A percentile compares a stretch with the other conserved stretches of the same genome.
These are phyloP conservation scores for Purpureocillium takamizusanense DNA, from an alignment of 2,329 filamentous ascomycete species.

Conservation along the genomic window DNA sequence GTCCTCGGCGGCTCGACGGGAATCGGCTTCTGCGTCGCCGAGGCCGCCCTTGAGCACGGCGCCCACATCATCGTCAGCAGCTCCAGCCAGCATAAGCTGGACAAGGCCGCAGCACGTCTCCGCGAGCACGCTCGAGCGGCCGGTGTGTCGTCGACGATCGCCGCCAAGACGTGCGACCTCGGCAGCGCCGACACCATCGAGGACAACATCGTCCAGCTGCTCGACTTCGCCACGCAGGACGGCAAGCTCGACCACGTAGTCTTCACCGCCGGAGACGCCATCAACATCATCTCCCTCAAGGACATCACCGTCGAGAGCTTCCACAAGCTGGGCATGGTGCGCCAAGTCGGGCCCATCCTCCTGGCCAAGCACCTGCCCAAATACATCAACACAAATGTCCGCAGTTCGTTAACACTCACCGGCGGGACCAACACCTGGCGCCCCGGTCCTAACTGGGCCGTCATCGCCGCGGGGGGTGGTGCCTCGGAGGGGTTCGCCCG, in stretches of 20 bases:
- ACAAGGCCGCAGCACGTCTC: conserved; percentile 34
- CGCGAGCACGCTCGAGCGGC: conserved; percentile 15
- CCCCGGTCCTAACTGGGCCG: conserved; percentile 41
- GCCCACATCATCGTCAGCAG: conserved; percentile 51
- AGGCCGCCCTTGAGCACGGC: conserved; percentile 45
- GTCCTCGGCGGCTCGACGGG: conserved; percentile 56
- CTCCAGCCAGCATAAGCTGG: conserved; percentile 40
- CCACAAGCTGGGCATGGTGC: conserved; percentile 33
- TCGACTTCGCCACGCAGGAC: conserved; percentile 32
- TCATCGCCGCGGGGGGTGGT: conserved; percentile 37
- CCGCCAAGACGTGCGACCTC: conserved; percentile 14
- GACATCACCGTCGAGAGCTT: conserved; percentile 31
- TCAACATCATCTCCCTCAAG: conserved; percentile 24
- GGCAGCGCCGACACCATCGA: conserved; percentile 10
- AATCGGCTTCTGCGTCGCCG: conserved; percentile 52
- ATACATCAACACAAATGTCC: conserved; percentile 30
- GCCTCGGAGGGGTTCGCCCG: conserved; percentile 44
- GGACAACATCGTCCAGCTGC: conserved; percentile 39
- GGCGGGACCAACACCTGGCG: conserved; percentile 41
- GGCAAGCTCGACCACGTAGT: conserved; percentile 47
- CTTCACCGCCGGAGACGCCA: conserved; percentile 43
- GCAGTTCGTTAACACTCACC: conserved; percentile 46
- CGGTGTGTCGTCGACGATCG: conserved; percentile 23
- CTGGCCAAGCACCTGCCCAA: conserved; percentile 38
- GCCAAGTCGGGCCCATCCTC: conserved; percentile 41